Evolutionary conservation across 306 rosid species (phyloP), one percentile per base, ranked within the genome.

Genomic region (Medicago truncatula): DNA sequence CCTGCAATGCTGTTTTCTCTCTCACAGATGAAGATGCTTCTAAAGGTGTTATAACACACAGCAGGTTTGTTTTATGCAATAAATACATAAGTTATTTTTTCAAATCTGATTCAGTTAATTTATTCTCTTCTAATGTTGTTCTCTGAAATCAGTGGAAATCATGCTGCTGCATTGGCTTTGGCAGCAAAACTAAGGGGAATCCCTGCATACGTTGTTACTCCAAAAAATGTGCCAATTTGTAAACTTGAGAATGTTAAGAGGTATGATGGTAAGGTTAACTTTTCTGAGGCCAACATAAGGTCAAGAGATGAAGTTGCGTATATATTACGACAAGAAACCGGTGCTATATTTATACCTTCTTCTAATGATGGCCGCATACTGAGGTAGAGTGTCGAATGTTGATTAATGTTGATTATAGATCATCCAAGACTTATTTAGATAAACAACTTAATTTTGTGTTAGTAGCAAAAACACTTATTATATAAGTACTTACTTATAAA

Each of bases 141-240:
- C 62, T 89, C 46, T 75, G 23, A 88, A 85, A 75, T 54, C 80
- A 94, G 98, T 74, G 98, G 98, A 60, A 91, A 94, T 82, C 96
- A 94, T 86, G 97, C 97, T 62, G 97, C 96, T 28, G 98, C 97
- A 7, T 85, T 91, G 84, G 84, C 98, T 85, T 85, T 91, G 90
- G 97, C 97, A n/a, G 98, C 97, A 16, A 91, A 94, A 71, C 84
- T 87, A n/a, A 67, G 95, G 40, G 97, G 95, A 46, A 83, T 91
- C 68, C 90, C 97, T 81, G 91, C 98, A 16, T 89, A 94, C 62
- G 84, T 90, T 70, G 90, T 94, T 76, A 76, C 90, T 73, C 97
- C 98, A 4, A 85, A 84, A 88, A 86, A 70, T 78, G 95, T 97
- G 47, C 93, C 97, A 23, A 73, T 82, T 68, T 91, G 98, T 81